Conservation (phyloP, 345 rosid genomes). For the Corchorus capsularis region DNA sequence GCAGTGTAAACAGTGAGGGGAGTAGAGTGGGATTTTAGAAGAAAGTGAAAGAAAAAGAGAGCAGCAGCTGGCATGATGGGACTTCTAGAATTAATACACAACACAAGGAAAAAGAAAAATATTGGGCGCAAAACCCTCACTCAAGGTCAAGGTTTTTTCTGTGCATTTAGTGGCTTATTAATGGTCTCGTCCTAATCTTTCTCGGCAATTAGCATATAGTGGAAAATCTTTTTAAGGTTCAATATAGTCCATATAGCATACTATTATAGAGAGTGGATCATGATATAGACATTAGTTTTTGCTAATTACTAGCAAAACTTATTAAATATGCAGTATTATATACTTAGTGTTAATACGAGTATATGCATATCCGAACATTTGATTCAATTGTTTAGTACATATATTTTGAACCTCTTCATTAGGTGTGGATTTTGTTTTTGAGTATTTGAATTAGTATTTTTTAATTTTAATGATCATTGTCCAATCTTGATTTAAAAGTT, state of each 20-base stretch:
- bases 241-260: neutral
- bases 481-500: neutral
- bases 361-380: too few relatives aligned
- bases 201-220: neutral
- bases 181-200: neutral
- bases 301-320: too few relatives aligned
- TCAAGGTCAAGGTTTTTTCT: neutral
- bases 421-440: too few relatives aligned
- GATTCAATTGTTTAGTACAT: too few relatives aligned
- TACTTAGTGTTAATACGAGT: too few relatives aligned
- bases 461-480: neutral
- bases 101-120: neutral
- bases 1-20: neutral
- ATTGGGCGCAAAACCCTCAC: neutral
- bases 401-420: too few relatives aligned
- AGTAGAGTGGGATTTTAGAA: neutral
- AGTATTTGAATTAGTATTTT: too few relatives aligned
- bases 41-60: neutral
- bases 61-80: slow-evolving; percentile 26
- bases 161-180: neutral
- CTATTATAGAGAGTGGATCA: neutral
- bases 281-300: neutral
- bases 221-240: neutral
- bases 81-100: slow-evolving; percentile 18
- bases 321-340: too few relatives aligned